Evolutionary conservation across 2,329 filamentous ascomycete genomes (phyloP).

Genomic region (Tolypocladium amazonense): DNA sequence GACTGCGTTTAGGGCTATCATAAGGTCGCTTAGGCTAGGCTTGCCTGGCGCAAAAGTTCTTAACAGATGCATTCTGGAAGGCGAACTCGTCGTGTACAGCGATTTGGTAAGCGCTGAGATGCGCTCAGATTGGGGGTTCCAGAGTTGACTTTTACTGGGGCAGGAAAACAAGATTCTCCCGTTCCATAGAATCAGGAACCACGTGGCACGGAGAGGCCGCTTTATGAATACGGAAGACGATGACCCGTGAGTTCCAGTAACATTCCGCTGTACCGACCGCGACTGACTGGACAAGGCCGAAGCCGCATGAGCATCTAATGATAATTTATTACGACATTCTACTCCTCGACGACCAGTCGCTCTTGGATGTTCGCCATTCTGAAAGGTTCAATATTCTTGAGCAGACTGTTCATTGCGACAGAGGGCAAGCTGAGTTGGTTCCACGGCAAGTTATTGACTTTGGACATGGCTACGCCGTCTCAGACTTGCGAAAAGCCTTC

Average conservation of each 20-base stretch:
- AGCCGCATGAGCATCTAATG: conserved; percentile 46
- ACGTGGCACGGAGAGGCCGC: conserved; percentile 61
- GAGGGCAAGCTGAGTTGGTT: conserved; percentile 57
- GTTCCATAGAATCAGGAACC: conserved; percentile 76
- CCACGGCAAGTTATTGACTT: conserved; percentile 61
- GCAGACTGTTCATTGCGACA: conserved; percentile 36
- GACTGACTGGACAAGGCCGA: conserved; percentile 26
- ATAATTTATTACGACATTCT: conserved; percentile 51
- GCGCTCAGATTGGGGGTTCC: neutral
- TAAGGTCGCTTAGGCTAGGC: conserved; percentile 53
- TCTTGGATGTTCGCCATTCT: conserved; percentile 41
- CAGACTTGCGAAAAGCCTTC: conserved; percentile 52
- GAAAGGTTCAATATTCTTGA: conserved; percentile 51
- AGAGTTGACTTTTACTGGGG: conserved; percentile 4
- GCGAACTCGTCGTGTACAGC: conserved; percentile 72
- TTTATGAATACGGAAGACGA: conserved; percentile 60
- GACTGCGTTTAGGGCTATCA: conserved; percentile 37
- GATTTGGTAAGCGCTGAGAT: conserved; percentile 33
- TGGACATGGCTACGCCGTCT: conserved; percentile 34
- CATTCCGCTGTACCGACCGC: neutral
- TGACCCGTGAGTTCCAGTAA: conserved; percentile 42
- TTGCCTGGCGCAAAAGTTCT: conserved; percentile 46
- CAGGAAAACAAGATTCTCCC: conserved; percentile 53
- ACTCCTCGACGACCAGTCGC: conserved; percentile 40
- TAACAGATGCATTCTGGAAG: conserved; percentile 66